Evolutionary conservation across 768 basidiomycete genomes (phyloP), one percentile per base, ranked within the genome.

Genomic region (Rhodotorula kratochvilovae): DNA sequence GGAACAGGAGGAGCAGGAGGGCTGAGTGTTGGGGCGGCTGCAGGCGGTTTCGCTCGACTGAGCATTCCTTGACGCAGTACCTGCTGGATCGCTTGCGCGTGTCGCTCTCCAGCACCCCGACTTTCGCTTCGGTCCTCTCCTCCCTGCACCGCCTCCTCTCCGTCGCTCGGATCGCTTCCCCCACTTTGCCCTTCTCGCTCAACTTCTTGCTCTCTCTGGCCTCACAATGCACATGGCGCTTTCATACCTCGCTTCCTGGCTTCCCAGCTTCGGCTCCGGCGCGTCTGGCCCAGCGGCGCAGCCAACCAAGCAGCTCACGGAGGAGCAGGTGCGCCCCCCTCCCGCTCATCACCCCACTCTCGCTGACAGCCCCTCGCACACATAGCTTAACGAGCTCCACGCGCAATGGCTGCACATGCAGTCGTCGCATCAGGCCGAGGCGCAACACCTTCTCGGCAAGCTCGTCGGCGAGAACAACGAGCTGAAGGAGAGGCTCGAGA

Each of bases 381-480:
- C 23, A 21, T 50, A 66, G 65, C 48, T 66, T 1, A 16, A 60
- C 50, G 65, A n/a, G 10, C 58, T 66, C 6, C 65, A 66, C 31
- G 46, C 11, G 17, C 35, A 60, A 45, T 66, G 65, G 65, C 23
- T 51, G 29, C 46, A 31, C n/a, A 21, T 60, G 50, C 58, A 66
- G 16, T 5, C 27, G 4, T 25, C 35, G 50, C 48, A 54, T 31
- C 48, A 43, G 23, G 25, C 36, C 5, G 33, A 53, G 17, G 48
- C 51, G 19, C 58, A 61, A 11, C 2, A 13, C 21, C 17, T 67
- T 23, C 50, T 67, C 29, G 50, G 36, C 21, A 42, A n/a, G 7
- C 66, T 67, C 42, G 66, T 67, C 39, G 50, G 4, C 17, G 66
- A 67, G 58, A 67, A 67, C 43, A 25, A 54, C 17, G 42, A 27